Evolutionary conservation across 495 filamentous ascomycete species (phyloP).

Genomic region (Monascus purpureus): DNA sequence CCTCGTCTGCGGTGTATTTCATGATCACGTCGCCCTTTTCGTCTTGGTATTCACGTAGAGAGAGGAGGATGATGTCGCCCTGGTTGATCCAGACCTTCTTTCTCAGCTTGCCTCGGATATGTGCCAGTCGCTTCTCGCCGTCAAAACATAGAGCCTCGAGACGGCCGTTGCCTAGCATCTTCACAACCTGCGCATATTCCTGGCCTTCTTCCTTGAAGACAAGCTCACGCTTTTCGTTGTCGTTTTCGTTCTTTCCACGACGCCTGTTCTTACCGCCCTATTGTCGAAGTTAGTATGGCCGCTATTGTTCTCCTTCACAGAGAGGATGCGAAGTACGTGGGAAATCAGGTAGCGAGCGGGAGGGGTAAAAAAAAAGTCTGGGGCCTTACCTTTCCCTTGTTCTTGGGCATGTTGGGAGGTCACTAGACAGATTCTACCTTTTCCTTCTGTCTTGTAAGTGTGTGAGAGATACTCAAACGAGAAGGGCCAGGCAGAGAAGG

Average conservation of each 20-base stretch:
- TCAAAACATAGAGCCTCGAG: slow-evolving; percentile 97
- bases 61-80: slow-evolving; percentile 95
- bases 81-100: slow-evolving; percentile 99
- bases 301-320: not conserved
- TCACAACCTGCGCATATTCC: slow-evolving; percentile 96
- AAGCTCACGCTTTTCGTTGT: slow-evolving; percentile 98
- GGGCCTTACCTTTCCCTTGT: slow-evolving; percentile 83
- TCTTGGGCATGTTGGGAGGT: slow-evolving; percentile 73
- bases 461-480: too few species aligned
- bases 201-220: slow-evolving; percentile 99
- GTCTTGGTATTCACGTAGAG: slow-evolving; percentile 95
- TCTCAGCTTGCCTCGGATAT: slow-evolving; percentile 72
- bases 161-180: slow-evolving; percentile 97
- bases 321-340: not conserved
- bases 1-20: slow-evolving; percentile 97
- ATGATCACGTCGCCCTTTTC: slow-evolving; percentile 98
- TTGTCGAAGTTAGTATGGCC: slow-evolving; percentile 12
- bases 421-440: slow-evolving; percentile 11
- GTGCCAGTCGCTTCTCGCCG: slow-evolving; percentile 48
- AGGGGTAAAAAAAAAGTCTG: slow-evolving; percentile 15
- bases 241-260: slow-evolving; percentile 99
- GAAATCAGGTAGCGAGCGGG: not conserved
- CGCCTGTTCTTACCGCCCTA: slow-evolving; percentile 97
- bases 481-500: too few species aligned
- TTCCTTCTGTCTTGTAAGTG: too few species aligned